Percentiles rank a stretch among this genome's conserved stretches.
Evolutionary conservation across 768 basidiomycete genomes (phyloP).

Genomic region (Phanerodontia chrysosporium): DNA sequence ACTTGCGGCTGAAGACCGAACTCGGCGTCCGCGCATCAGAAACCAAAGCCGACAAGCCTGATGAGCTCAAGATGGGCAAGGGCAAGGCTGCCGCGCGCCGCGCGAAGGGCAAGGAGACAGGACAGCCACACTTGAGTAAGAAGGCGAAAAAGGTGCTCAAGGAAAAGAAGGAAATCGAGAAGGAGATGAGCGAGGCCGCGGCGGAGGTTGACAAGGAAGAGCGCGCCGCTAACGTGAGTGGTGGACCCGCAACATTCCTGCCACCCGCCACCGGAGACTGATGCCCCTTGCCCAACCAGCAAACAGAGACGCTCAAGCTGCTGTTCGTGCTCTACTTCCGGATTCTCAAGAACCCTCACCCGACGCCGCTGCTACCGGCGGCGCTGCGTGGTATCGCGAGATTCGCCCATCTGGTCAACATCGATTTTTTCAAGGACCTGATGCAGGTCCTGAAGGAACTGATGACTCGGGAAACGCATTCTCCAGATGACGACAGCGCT

Average conservation of each 20-base stretch:
- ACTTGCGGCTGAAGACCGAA: slow-evolving; percentile 85
- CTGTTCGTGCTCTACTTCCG: slow-evolving; percentile 96
- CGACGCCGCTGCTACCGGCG: slow-evolving; percentile 76
- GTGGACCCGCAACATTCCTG: slow-evolving; percentile 5
- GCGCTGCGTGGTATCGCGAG: slow-evolving; percentile 89
- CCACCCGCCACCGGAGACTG: background rate
- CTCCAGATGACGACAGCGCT: slow-evolving; percentile 35
- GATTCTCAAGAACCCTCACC: slow-evolving; percentile 81
- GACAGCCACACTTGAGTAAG: slow-evolving; percentile 82
- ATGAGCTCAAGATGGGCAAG: slow-evolving; percentile 37
- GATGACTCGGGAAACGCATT: slow-evolving; percentile 48
- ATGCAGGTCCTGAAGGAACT: slow-evolving; percentile 81
- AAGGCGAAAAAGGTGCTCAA: slow-evolving; percentile 81
- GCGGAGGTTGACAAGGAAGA: slow-evolving; percentile 93
- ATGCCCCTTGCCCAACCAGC: slow-evolving; percentile 41
- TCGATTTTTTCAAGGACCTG: slow-evolving; percentile 97
- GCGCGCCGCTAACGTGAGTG: slow-evolving; percentile 70
- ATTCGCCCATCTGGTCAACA: slow-evolving; percentile 94
- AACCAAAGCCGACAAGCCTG: slow-evolving; percentile 51
- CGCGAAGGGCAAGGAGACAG: slow-evolving; percentile 55
- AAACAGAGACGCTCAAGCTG: slow-evolving; percentile 97
- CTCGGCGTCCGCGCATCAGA: slow-evolving; percentile 76
- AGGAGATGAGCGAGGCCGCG: slow-evolving; percentile 91
- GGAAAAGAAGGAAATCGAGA: slow-evolving; percentile 86
- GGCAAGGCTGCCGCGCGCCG: slow-evolving; percentile 37